Base-by-base conservation (phyloP, 768 basidiomycete genomes). In the Amanita rubescens region DNA sequence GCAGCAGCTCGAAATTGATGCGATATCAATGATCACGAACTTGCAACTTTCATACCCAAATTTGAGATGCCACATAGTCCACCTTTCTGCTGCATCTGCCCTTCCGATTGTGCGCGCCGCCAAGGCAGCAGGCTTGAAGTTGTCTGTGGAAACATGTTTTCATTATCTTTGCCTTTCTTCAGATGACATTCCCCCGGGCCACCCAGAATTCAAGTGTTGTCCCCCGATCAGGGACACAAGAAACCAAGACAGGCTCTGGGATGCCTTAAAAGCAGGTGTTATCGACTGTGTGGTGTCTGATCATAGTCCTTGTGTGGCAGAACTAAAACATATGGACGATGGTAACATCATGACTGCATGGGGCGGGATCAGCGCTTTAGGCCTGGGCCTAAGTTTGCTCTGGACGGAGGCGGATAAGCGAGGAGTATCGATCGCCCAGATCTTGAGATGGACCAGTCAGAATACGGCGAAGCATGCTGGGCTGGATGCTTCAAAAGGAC, bases 121-220 rank as follows among this genome's bases (percentile, higher is more conserved):
- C 3, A 83, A 76, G 60, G 65, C 71, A 1, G 70, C 78, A 1
- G 82, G 86, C 0, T 68, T 82, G 32, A 83, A 84, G 8, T 71
- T 99, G 49, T 92, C 93, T 0, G 90, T 93, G 47, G 95, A 99
- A 74, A 99, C 95, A 0, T 97, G 94, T 68, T 97, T 95, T 71
- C 95, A 99, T 68, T 99, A 99, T 71, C 81, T 97, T 19, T 83
- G 83, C 60, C 79, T 96, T 7, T 73, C 79, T 37, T 77, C 92
- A 0, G 78, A 82, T 51, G 69, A 80, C 44, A 85, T 96, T 54
- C 91, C 90, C 5, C 65, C 77, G 53, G 86, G 87, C 9, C 80
- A 70, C 20, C 85, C 94, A 47, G 85, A 94, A 66, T 94, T 91
- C 77, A 96, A 98, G 66, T 99, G 95, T 64, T 96, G 93, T 65